Evolutionary conservation across 164 flowering plant genomes (phyloP).

Genomic region (Annona cherimola): DNA sequence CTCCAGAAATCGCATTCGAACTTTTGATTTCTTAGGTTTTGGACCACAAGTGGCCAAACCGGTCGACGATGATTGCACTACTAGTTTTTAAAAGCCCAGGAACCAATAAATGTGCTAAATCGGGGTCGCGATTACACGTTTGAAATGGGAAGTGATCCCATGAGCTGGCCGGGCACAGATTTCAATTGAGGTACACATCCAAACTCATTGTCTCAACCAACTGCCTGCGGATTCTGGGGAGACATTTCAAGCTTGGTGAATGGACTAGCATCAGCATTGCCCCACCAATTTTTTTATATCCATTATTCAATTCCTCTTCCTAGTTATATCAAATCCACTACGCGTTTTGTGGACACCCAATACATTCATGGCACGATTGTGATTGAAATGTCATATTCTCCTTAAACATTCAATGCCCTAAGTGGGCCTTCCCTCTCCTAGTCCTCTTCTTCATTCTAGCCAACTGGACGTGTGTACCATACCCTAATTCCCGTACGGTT

Average conservation of each 20-base stretch:
- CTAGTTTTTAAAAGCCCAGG: no score
- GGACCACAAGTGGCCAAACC: no score
- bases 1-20: no score
- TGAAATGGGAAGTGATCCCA: no score
- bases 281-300: background rate
- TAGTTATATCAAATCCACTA: background rate
- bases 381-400: conserved; percentile 4
- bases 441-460: background rate
- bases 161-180: no score
- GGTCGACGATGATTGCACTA: no score
- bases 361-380: background rate
- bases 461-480: background rate
- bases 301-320: background rate
- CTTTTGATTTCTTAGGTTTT: no score
- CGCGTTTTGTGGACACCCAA: background rate
- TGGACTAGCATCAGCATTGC: background rate
- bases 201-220: background rate
- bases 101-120: no score
- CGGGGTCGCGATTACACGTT: no score
- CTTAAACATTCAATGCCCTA: background rate
- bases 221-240: background rate
- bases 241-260: background rate
- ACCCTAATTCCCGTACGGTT: background rate
- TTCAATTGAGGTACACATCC: background rate
- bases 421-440: background rate